Conservation (phyloP, 805 yeast genomes). For the Candida insectorum region DNA sequence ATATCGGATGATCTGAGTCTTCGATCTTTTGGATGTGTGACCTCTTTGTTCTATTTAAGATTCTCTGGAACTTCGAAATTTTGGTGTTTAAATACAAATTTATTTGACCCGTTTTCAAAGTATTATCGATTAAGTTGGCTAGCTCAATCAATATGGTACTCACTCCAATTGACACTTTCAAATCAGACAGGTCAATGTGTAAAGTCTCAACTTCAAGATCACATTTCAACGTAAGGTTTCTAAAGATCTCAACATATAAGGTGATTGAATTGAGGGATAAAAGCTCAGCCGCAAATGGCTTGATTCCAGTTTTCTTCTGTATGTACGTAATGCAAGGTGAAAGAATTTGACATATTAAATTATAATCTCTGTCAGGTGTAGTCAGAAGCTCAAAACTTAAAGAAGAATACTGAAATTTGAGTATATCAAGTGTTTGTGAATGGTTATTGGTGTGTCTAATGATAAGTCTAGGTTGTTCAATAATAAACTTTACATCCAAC, state of each 20-base stretch:
- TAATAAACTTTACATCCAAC: constrained; percentile 23
- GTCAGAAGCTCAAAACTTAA: constrained; percentile 32
- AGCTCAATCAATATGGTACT: constrained; percentile 25
- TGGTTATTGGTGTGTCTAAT: constrained; percentile 14
- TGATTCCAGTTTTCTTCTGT: constrained; percentile 18
- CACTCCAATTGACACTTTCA: constrained; percentile 30
- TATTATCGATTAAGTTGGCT: constrained; percentile 20
- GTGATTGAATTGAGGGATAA: constrained; percentile 2
- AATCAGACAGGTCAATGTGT: constrained; percentile 23
- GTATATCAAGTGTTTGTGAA: constrained; percentile 14
- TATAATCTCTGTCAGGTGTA: constrained; percentile 28
- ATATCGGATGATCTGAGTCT: constrained; percentile 8
- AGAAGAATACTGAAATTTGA: constrained; percentile 33
- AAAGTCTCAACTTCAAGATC: constrained; percentile 18
- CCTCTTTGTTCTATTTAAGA: constrained; percentile 3
- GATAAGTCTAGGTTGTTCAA: constrained; percentile 32
- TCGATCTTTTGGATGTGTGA: not conserved
- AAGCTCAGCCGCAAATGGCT: not conserved
- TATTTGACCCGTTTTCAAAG: constrained; percentile 25
- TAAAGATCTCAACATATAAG: constrained; percentile 18
- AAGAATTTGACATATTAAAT: constrained; percentile 29
- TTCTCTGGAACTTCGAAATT: constrained; percentile 12
- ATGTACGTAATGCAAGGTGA: constrained; percentile 29
- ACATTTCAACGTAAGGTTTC: constrained; percentile 24
- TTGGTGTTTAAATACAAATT: constrained; percentile 24